A percentile compares a stretch with the other conserved stretches of the same genome.
Evolutionary conservation across 2,329 filamentous ascomycete species (phyloP).

Genomic region (Alternaria panax): DNA sequence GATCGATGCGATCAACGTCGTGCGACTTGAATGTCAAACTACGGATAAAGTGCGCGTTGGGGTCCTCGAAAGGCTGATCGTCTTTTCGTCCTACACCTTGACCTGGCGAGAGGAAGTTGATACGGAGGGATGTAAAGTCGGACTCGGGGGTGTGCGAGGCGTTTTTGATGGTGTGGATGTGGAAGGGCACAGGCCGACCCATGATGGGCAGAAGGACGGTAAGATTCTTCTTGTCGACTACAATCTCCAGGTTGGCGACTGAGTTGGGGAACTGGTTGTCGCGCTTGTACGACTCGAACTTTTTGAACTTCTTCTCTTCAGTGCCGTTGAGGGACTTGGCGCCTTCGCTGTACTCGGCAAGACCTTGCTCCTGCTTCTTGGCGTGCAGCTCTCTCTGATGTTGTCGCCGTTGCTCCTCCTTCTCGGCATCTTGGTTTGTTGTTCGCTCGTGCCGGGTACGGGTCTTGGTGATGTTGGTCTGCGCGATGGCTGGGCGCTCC

Average conservation of each 20-base stretch:
- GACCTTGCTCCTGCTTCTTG: constrained; percentile 89
- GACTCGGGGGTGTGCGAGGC: constrained; percentile 97
- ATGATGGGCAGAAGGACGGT: constrained; percentile 96
- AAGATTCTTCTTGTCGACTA: constrained; percentile 88
- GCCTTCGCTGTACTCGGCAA: constrained; percentile 84
- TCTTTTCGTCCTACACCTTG: constrained; percentile 97
- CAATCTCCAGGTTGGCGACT: constrained; percentile 84
- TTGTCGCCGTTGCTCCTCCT: constrained; percentile 83
- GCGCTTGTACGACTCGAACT: constrained; percentile 98
- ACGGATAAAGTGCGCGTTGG: constrained; percentile 91
- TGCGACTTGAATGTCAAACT: constrained; percentile 94
- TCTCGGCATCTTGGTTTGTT: constrained; percentile 87
- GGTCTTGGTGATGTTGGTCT: constrained; percentile 94
- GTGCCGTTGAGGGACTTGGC: constrained; percentile 84
- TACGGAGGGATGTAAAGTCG: constrained; percentile 90
- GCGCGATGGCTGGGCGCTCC: constrained; percentile 84
- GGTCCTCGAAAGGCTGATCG: constrained; percentile 97
- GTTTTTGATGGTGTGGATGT: constrained; percentile 98
- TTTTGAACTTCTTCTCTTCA: constrained; percentile 98
- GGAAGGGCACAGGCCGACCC: constrained; percentile 96
- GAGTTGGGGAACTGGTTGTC: constrained; percentile 89
- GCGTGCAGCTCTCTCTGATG: constrained; percentile 89
- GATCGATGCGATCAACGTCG: constrained; percentile 85
- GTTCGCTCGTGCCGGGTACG: constrained; percentile 88
- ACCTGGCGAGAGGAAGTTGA: constrained; percentile 96